phyloP scores from a whole-genome alignment of 2,329 filamentous ascomycete genomes.

The Phialemoniopsis sp. region DNA sequence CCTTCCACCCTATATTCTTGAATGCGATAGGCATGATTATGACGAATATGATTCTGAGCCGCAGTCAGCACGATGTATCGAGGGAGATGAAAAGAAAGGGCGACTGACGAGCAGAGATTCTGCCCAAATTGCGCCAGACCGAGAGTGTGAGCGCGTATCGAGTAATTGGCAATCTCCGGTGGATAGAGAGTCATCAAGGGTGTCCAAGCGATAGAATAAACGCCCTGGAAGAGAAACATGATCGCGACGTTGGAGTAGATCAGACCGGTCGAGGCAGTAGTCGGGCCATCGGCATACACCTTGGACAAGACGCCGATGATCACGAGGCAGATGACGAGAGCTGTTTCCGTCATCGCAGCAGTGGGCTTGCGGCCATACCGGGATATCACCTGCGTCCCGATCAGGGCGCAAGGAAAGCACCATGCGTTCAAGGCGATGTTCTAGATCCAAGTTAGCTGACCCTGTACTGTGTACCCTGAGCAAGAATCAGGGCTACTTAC shows the following conservation, averaged over 20 bases:
- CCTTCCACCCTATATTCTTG: constrained; percentile 37
- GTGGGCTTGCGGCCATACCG: background rate
- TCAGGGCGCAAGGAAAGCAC: background rate
- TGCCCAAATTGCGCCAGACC: no score
- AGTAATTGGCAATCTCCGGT: constrained; percentile 6
- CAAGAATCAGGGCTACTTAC: constrained; percentile 10
- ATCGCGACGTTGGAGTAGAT: constrained; percentile 4
- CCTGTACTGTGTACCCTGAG: background rate
- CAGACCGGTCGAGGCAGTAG: background rate
- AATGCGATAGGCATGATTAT: constrained; percentile 38
- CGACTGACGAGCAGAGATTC: no score
- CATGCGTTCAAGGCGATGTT: constrained; percentile 2
- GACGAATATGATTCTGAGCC: constrained; percentile 20
- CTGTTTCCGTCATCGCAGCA: background rate
- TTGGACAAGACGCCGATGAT: constrained; percentile 32
- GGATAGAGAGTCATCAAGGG: constrained; percentile 4
- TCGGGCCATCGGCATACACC: constrained; percentile 5
- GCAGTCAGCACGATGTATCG: no score
- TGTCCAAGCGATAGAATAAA: constrained; percentile 3
- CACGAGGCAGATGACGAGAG: constrained; percentile 29
- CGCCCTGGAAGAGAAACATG: constrained; percentile 5
- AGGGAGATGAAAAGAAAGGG: no score
- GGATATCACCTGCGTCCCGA: background rate
- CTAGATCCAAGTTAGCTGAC: background rate
- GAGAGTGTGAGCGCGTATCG: constrained; percentile 4